Evolutionary conservation across 805 yeast genomes (phyloP), one percentile per base, ranked within the genome.

Genomic region (Ogataea wickerhamii): DNA sequence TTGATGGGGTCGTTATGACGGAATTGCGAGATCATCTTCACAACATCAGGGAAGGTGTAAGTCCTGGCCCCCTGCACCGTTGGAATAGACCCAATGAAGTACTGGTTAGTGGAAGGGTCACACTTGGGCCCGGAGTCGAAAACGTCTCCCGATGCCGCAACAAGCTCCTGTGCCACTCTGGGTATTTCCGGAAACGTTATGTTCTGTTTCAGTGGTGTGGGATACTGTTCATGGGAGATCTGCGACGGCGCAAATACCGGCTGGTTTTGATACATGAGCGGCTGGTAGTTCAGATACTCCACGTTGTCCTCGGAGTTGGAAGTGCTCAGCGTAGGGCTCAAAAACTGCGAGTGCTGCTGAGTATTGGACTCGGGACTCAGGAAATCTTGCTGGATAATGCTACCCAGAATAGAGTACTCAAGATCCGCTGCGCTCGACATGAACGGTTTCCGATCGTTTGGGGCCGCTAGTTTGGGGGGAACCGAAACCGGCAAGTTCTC

Each of bases 351-450:
- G 12, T 35, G 32, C 25, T 47, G 47, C 20, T 35, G 47, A 19
- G 32, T 12, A 11, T 32, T 24, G 17, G 42, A 27, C 19, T 48
- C 53, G 3, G 51, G 44, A n/a, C 48, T 44, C n/a, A 52, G 32
- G 38, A 61, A 49, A 41, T 64, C 71, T 34, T 74, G 78, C 24
- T 76, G 76, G 25, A 80, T 70, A 34, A 83, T 82, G 43, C 71
- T 76, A 6, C 87, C 80, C 21, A 83, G 60, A 3, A 82, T 77
- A 3, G 86, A 72, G 49, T 83, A 82, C 49, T 83, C 93, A 36
- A 80, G 64, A 51, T 80, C 82, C 0, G 87, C 88, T 1, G 93
- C 88, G 24, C 74, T 66, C 1, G 87, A 80, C 43, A 82, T 53
- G 49, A 82, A 82, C 43, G 73, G 51, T 10, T 45, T 41, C 20